Evolutionary conservation across 371 early-diverging fungal species (phyloP).

Genomic region (Mortierella sp.): DNA sequence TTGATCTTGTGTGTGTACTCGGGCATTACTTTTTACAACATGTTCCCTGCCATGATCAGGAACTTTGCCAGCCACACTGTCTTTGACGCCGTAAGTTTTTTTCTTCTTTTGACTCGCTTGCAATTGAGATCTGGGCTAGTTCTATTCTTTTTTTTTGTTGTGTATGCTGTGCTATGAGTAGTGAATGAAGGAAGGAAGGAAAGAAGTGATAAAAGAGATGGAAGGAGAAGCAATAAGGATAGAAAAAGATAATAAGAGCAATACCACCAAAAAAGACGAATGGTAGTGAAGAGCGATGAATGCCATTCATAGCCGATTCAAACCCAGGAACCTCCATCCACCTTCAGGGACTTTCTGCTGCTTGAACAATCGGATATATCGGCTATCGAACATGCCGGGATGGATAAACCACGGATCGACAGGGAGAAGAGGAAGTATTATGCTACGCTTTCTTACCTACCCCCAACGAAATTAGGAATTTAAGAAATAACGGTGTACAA

Average conservation of each 20-base stretch:
- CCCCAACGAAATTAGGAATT: constrained; percentile 20
- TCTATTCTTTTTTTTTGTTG: neutral
- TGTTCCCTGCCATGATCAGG: constrained; percentile 69
- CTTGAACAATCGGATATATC: neutral
- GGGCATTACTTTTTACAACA: constrained; percentile 75
- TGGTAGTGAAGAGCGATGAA: constrained; percentile 6
- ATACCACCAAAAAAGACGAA: neutral
- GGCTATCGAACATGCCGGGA: constrained; percentile 11
- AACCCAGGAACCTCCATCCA: constrained; percentile 4
- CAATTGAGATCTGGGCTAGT: neutral
- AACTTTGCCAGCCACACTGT: constrained; percentile 61
- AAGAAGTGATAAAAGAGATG: neutral
- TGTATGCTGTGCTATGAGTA: neutral
- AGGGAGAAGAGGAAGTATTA: neutral
- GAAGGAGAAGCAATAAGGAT: neutral
- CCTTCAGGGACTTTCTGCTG: neutral
- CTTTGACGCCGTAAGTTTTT: constrained; percentile 59
- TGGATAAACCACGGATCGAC: constrained; percentile 17
- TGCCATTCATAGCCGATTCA: neutral
- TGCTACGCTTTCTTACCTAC: neutral
- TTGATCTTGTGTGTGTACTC: constrained; percentile 79
- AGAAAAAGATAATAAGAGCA: neutral
- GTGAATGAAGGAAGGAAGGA: neutral
- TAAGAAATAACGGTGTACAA: neutral
- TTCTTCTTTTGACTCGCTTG: neutral